Evolutionary conservation across 495 filamentous ascomycete species (phyloP).

Genomic region (Zalerion maritima): DNA sequence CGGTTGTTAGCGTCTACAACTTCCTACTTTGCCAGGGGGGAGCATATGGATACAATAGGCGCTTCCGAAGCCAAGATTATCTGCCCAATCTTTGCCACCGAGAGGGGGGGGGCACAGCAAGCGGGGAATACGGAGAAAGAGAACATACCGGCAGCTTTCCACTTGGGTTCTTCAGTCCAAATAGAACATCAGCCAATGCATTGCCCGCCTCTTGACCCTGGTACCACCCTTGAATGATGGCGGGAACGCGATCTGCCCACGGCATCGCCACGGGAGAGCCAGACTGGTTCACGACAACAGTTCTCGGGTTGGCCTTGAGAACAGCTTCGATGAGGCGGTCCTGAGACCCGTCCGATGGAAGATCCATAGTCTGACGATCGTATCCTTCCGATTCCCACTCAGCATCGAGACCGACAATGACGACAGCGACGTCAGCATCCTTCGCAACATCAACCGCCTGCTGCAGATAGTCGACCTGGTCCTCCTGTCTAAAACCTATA

Average conservation of each 20-base stretch:
- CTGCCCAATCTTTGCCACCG: too few species aligned
- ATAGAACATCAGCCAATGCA: constrained; percentile 71
- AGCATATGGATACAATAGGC: too few species aligned
- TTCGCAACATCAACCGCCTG: constrained; percentile 57
- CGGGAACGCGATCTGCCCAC: constrained; percentile 53
- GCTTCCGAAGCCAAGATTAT: too few species aligned
- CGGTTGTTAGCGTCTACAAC: too few species aligned
- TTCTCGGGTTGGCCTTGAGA: constrained; percentile 52
- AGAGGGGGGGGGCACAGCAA: too few species aligned
- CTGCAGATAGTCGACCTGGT: constrained; percentile 52
- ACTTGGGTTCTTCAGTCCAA: constrained; percentile 70
- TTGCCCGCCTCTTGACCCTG: constrained; percentile 84
- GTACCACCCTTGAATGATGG: constrained; percentile 66
- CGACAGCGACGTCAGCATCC: constrained; percentile 57
- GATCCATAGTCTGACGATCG: constrained; percentile 70
- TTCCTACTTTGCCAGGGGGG: too few species aligned
- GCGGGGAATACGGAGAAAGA: neutral
- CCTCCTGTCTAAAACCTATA: constrained; percentile 58
- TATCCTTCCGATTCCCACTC: constrained; percentile 88
- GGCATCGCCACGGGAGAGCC: constrained; percentile 80
- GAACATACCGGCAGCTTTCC: constrained; percentile 59
- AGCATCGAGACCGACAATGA: constrained; percentile 65
- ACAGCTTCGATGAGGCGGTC: constrained; percentile 61
- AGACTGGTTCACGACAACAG: constrained; percentile 69
- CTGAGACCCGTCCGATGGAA: constrained; percentile 53